Evolutionary conservation across 1,284 basidiomycete genomes (phyloP).

Genomic region (Irpex sp.): DNA sequence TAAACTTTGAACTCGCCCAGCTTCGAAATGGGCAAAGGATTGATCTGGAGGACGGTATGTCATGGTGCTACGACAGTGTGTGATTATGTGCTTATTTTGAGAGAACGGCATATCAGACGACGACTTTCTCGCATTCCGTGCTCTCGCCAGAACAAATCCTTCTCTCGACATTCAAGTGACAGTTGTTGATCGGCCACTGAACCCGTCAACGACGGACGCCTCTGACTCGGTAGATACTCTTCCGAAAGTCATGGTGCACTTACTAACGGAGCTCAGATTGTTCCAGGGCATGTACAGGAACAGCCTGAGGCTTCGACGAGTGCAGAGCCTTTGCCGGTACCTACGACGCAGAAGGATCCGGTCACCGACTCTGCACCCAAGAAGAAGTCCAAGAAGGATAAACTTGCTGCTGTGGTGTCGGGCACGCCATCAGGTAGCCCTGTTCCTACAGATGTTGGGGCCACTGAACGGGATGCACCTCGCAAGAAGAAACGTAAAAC

Average conservation of each 20-base stretch:
- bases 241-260: background rate
- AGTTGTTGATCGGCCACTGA: constrained; percentile 12
- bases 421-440: background rate
- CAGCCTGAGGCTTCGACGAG: background rate
- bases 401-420: background rate
- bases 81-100: background rate
- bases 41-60: constrained; percentile 68
- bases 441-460: background rate
- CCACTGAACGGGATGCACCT: background rate
- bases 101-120: constrained; percentile 43
- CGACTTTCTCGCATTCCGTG: constrained; percentile 67
- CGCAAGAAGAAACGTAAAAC: background rate
- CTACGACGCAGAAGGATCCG: background rate
- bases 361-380: background rate
- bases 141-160: constrained; percentile 31
- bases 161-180: constrained; percentile 37
- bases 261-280: background rate
- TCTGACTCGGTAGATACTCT: background rate
- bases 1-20: constrained; percentile 47
- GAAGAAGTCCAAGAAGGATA: background rate
- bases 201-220: background rate
- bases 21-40: constrained; percentile 47
- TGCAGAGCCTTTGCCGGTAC: background rate
- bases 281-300: background rate
- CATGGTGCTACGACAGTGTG: background rate